Evolutionary conservation across 495 filamentous ascomycete genomes (phyloP), one percentile per base, ranked within the genome.

Genomic region (Chlorociboria aeruginascens): DNA sequence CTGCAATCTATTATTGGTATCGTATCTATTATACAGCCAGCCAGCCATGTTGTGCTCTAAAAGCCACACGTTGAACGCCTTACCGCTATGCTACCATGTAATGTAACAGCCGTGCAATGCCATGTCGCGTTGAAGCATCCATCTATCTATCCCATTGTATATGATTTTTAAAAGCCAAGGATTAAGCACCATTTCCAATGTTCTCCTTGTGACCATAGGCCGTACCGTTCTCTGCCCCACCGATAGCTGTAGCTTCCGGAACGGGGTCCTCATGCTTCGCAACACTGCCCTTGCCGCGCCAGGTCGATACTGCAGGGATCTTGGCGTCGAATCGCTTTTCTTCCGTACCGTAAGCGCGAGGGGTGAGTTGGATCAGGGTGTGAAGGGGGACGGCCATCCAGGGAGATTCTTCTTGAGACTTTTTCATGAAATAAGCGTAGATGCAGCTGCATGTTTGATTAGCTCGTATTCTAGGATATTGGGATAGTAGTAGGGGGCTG

Each of bases 371-470:
- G 64, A 98, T 96, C 28, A 98, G 68, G 8, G 87, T 95, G 63
- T 98, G 92, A 38, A 98, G 74, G 4, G 92, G 92, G 3, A 89
- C 85, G 36, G 72, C 87, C 81, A 97, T 93, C 92, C 92, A 98
- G n/a, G 92, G 92, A 45, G 82, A 87, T 61, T 82, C 72, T 57
- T 92, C 86, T 65, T 96, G 90, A 16, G 85, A 81, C 39, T 89
- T 82, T 55, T 96, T 93, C 83, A 96, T 94, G 65, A 96, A 98
- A 62, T 98, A 98, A 7, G 92, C 83, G 60, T 97, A 97, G 54
- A 98, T 96, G 67, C 92, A 98, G 44, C 92, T 25, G 20, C 20
- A 25, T 25, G 20, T 25, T 25, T 25, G 20, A 25, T 25, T 1
- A 25, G 20, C 20, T 25, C 4, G 20, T 25, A 25, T 25, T 25